A percentile compares a stretch with the other conserved stretches of the same genome.
These are phyloP conservation scores for Aspergillus sp. DNA, from an alignment of 2,329 filamentous ascomycete genomes.

Conservation along the genomic window DNA sequence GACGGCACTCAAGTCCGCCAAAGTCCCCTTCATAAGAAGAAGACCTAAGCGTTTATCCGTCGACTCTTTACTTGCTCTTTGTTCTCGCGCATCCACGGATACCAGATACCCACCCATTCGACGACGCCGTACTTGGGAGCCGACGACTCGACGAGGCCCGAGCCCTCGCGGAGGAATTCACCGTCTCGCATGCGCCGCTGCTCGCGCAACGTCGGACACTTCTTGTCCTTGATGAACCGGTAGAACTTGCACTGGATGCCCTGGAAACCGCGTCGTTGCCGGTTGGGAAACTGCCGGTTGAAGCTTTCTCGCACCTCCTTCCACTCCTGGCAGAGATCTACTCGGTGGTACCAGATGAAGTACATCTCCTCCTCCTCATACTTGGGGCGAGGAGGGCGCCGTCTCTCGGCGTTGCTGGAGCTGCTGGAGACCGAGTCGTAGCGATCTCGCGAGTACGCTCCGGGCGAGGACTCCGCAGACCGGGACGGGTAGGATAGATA, in stretches of 20 bases:
- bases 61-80: constrained; percentile 24
- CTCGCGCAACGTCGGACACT: constrained; percentile 45
- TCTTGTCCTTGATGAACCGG: constrained; percentile 47
- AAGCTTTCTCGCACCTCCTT: constrained; percentile 46
- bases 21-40: not conserved
- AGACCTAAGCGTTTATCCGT: constrained; percentile 10
- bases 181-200: constrained; percentile 42
- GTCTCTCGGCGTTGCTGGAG: constrained; percentile 38
- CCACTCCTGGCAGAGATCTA: constrained; percentile 48
- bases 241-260: constrained; percentile 53
- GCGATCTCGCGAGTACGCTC: constrained; percentile 38
- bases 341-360: constrained; percentile 52
- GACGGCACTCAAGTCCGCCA: not conserved
- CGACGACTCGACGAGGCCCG: constrained; percentile 23
- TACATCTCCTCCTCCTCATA: constrained; percentile 49
- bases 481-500: constrained; percentile 27
- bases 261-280: constrained; percentile 42
- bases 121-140: constrained; percentile 42
- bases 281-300: constrained; percentile 43
- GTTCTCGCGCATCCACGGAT: constrained; percentile 44
- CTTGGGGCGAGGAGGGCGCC: constrained; percentile 45
- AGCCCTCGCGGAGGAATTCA: constrained; percentile 38
- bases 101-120: constrained; percentile 41
- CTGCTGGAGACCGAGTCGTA: constrained; percentile 43
- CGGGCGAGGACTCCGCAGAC: constrained; percentile 36